Percentiles rank a stretch among this genome's conserved stretches.
Conservation (phyloP, 1,284 basidiomycete genomes). For the Melampsora larici-populina region DNA sequence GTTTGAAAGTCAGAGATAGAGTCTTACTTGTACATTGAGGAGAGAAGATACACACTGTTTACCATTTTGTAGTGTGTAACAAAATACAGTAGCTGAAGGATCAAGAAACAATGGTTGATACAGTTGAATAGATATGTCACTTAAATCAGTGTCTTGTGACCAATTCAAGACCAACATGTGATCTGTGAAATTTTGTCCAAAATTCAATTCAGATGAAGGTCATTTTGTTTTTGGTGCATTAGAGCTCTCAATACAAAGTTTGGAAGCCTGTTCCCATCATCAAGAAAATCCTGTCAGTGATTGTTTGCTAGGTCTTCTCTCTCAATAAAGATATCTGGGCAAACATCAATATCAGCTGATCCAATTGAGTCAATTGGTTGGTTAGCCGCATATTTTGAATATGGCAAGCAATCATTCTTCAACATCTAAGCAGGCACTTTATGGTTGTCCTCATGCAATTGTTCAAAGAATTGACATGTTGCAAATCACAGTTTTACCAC, state of each 20-base stretch:
- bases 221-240: conserved; percentile 51
- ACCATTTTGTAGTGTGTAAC: conserved; percentile 69
- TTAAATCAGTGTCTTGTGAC: conserved; percentile 73
- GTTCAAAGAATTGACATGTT: too few species aligned
- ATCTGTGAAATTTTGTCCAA: conserved; percentile 67
- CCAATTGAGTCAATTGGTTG: too few species aligned
- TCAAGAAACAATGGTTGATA: conserved; percentile 73
- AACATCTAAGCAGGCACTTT: too few species aligned
- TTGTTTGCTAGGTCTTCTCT: too few species aligned
- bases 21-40: background rate
- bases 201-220: conserved; percentile 56
- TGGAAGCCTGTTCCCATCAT: conserved; percentile 46
- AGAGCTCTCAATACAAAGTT: conserved; percentile 44
- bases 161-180: conserved; percentile 89
- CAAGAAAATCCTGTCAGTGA: background rate
- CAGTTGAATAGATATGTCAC: conserved; percentile 73
- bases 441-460: too few species aligned
- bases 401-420: too few species aligned
- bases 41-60: conserved; percentile 49
- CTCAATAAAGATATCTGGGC: too few species aligned
- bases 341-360: too few species aligned
- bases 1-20: background rate
- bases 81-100: conserved; percentile 82
- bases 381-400: too few species aligned
- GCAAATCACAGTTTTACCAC: too few species aligned